Conservation (phyloP, 352 stramenopile species). For the Phytophthora cryptogea region DNA sequence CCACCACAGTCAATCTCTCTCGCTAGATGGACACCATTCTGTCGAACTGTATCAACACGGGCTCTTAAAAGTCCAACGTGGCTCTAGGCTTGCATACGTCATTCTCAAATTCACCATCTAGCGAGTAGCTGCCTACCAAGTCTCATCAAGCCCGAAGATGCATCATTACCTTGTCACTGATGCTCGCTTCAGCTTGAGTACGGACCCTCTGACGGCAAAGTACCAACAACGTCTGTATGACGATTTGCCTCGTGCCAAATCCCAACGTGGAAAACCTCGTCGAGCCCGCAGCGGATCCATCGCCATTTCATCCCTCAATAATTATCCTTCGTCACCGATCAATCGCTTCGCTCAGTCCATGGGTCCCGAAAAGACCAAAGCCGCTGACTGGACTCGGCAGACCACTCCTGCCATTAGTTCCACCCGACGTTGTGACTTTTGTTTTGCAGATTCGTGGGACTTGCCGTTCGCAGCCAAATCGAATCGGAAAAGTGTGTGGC, state of each 20-base stretch:
- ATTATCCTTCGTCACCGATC: constrained; percentile 16
- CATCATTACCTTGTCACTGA: constrained; percentile 31
- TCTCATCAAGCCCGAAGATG: constrained; percentile 9
- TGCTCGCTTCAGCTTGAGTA: constrained; percentile 29
- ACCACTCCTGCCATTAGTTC: constrained; percentile 21
- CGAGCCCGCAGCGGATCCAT: constrained; percentile 33
- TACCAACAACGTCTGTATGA: constrained; percentile 1
- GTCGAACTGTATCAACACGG: too few relatives aligned
- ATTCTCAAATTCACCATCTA: not conserved
- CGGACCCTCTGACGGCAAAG: constrained; percentile 1
- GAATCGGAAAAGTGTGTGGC: constrained; percentile 32
- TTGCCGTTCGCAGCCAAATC: constrained; percentile 20
- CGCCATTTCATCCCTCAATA: constrained; percentile 17
- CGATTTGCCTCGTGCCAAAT: constrained; percentile 4
- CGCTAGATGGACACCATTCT: too few relatives aligned
- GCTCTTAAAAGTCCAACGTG: not conserved
- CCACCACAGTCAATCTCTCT: too few relatives aligned
- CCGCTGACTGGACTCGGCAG: constrained; percentile 13
- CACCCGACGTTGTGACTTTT: constrained; percentile 9
- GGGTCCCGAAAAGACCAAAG: constrained; percentile 16
- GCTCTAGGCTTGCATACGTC: not conserved
- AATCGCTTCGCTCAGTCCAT: constrained; percentile 33
- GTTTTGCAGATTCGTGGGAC: constrained; percentile 17
- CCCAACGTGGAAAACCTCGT: constrained; percentile 4
- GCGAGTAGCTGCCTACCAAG: not conserved